Percentiles rank a stretch among this genome's conserved stretches.
phyloP scores from a whole-genome alignment of 208 protist species.

The Acanthamoeba healyi region DNA sequence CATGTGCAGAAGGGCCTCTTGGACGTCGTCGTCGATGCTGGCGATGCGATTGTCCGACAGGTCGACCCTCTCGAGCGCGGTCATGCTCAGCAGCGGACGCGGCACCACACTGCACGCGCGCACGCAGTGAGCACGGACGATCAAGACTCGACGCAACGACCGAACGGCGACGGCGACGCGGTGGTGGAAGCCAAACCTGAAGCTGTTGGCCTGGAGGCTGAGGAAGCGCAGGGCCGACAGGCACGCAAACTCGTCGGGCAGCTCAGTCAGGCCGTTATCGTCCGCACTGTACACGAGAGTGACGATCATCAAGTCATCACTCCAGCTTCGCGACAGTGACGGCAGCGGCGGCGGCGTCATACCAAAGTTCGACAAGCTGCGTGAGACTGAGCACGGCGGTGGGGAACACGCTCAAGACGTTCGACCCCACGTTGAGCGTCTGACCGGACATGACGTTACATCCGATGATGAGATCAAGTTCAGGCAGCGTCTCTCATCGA shows the following conservation, averaged over 20 bases:
- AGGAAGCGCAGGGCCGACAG: neutral
- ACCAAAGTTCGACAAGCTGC: neutral
- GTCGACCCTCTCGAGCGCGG: neutral
- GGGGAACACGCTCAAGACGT: neutral
- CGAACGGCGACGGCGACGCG: too few relatives aligned
- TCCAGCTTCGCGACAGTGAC: too few relatives aligned
- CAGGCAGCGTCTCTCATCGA: neutral
- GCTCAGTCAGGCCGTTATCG: neutral
- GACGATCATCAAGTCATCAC: neutral
- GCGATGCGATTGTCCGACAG: neutral
- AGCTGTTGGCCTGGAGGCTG: neutral
- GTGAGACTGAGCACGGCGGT: neutral
- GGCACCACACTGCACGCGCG: too few relatives aligned
- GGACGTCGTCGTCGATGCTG: neutral
- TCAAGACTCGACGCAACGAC: too few relatives aligned
- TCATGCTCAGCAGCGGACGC: neutral
- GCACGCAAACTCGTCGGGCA: neutral
- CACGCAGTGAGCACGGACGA: too few relatives aligned
- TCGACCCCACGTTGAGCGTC: neutral
- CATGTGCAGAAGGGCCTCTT: neutral
- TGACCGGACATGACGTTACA: neutral
- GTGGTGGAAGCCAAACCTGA: neutral
- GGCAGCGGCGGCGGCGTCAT: neutral
- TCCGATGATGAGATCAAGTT: neutral
- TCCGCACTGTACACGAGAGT: neutral